Base-by-base conservation (phyloP, 164 flowering plant species). In the Macadamia integrifolia region DNA sequence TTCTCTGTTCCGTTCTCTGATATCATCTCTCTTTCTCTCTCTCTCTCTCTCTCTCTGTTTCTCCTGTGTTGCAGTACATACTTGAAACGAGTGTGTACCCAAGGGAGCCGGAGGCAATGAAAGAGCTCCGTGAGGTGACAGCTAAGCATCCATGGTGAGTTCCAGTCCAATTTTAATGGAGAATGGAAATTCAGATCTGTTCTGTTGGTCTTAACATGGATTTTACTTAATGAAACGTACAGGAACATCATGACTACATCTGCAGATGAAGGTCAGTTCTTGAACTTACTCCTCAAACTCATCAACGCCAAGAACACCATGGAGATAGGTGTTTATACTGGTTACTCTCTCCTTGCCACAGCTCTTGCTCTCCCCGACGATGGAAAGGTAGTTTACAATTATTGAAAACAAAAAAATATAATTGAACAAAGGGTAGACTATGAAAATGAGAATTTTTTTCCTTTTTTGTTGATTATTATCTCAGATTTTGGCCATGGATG, bases 401-500 rank as follows among this genome's bases (percentile, higher is more conserved):
- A 23, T 23, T 23, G 23, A 23, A 23, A 23, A 23, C 23, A 23
- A 23, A 23, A 23, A 23, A 23, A 23, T 23, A 23, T 23, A 23
- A 23, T 23, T 23, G 23, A 23, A 23, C 23, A 23, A 15, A 3
- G 57, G 18, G 15, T 53, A 3, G 3, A 53, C 6, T 4, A 9
- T 9, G 7, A 46, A 46, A 46, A 3, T 46, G 9, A 46, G 13
- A 46, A 43, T 9, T 43, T 43, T 23, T 23, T 23, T 23, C 23
- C 23, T 23, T 23, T 35, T 35, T 14, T 17, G 2, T 53, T 53
- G 53, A 49, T 53, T 14, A 14, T 12, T 14, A 53, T 53, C 60
- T 9, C 80, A 93, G 96, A 94, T 94, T 59, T 67, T 92, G 80
- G 97, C 99, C 35, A 85, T 94, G 97, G 99, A 94, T 75, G 85